Conservation (phyloP, 345 rosid genomes). For the Zanthoxylum bungeanum region DNA sequence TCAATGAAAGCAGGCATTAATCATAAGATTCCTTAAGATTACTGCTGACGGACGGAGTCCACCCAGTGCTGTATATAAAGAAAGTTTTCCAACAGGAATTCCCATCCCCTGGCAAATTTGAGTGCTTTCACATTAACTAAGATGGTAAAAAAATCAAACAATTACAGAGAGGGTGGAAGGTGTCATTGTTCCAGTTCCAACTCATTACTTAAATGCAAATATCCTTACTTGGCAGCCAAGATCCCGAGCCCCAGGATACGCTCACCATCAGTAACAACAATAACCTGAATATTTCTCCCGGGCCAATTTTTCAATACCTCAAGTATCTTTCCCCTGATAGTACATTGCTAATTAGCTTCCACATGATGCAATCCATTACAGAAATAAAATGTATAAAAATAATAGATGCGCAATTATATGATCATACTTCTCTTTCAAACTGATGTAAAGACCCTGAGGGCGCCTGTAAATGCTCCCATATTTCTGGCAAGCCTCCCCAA, state of each 20-base stretch:
- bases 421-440: conserved; percentile 85
- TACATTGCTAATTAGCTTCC: conserved; percentile 13
- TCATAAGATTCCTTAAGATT: conserved; percentile 27
- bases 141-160: neutral
- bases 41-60: conserved; percentile 90
- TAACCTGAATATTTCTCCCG: conserved; percentile 83
- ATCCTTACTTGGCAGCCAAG: conserved; percentile 99
- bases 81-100: conserved; percentile 86
- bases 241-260: conserved; percentile 96
- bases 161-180: too few relatives aligned
- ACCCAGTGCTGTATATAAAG: conserved; percentile 85
- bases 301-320: conserved; percentile 97
- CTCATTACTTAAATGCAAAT: neutral
- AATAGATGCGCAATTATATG: neutral
- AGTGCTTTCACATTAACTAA: neutral
- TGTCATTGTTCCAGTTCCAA: neutral
- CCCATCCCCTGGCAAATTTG: conserved; percentile 75
- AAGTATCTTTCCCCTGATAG: conserved; percentile 75
- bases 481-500: conserved; percentile 97
- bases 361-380: neutral
- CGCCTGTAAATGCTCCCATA: conserved; percentile 92
- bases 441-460: conserved; percentile 93
- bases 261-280: conserved; percentile 98
- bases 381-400: neutral
- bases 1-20: neutral